These are phyloP conservation scores for Colletotrichum sp. DNA, from an alignment of 2,329 filamentous ascomycete species.

Conservation along the genomic window DNA sequence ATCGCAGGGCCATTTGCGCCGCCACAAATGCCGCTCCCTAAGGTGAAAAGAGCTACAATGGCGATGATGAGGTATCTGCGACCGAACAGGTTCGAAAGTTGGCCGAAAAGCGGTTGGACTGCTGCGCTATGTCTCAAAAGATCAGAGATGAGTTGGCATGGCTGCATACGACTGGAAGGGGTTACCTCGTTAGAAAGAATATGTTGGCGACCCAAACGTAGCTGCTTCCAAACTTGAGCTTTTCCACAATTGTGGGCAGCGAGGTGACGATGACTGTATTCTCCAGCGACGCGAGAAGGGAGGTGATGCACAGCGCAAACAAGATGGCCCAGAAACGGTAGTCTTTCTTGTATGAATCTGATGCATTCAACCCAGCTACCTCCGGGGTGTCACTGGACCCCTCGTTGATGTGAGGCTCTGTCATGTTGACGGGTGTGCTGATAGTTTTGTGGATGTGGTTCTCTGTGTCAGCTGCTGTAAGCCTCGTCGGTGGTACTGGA, in stretches of 20 bases:
- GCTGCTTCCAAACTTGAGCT: constrained; percentile 21
- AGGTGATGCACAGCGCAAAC: constrained; percentile 24
- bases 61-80: constrained; percentile 45
- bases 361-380: neutral
- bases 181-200: constrained; percentile 26
- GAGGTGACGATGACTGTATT: constrained; percentile 29
- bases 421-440: neutral
- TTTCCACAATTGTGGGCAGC: constrained; percentile 27
- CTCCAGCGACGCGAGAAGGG: constrained; percentile 25
- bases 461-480: neutral
- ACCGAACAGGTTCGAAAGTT: constrained; percentile 58
- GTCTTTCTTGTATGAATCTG: neutral
- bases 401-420: neutral
- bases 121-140: constrained; percentile 25
- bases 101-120: constrained; percentile 55
- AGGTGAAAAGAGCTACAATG: constrained; percentile 49
- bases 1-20: constrained; percentile 45
- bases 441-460: no score
- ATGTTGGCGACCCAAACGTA: constrained; percentile 31
- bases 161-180: neutral
- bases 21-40: constrained; percentile 59
- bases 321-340: constrained; percentile 33
- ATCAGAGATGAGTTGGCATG: neutral
- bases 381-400: neutral
- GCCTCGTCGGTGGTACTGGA: neutral